Evolutionary conservation across 345 rosid species (phyloP), one percentile per base, ranked within the genome.

Genomic region (Durio zibethinus): DNA sequence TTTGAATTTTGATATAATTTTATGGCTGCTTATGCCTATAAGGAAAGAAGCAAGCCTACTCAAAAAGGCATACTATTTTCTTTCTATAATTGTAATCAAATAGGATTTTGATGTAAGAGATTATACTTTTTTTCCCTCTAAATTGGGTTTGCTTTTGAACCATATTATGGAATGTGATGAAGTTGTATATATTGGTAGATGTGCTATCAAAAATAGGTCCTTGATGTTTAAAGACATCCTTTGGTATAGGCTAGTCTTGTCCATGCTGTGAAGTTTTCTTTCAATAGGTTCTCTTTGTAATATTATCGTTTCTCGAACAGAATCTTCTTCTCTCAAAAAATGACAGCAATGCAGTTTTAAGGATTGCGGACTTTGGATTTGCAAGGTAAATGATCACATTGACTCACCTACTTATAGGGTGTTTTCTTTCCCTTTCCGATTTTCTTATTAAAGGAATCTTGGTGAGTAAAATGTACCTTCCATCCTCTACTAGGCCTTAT

Each of bases 321-420:
- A 97, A 97, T 86, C 99, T 97, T 85, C 97, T 97, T 75, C 94
- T 97, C 70, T 87, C 91, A 77, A 82, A 89, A 74, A 90, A 82
- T 72, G 93, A 88, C 38, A 75, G 83, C 62, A 85, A 78, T 80
- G 90, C 94, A 72, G 86, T 82, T 79, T 79, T 97, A 85, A 97
- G 90, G 93, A 94, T 97, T 79, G 99, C 99, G 10, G 99, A 97
- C 84, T 97, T 97, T 86, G 98, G 99, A 84, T 97, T 97, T 88
- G 99, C 99, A 70, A 94, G 99, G 99, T 94, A 89, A 78, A 66
- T 76, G 21, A 61, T 76, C 73, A 69, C 75, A 33, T 52, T 79
- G 43, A n/a, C 18, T 35, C 64, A 15, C 40, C 42, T 29, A 67
- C 35, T 42, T 68, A 43, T 42, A 23, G 20, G 72, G 48, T 40